Base-by-base conservation (phyloP, 768 basidiomycete genomes). In the Tubosaeta sp. region DNA sequence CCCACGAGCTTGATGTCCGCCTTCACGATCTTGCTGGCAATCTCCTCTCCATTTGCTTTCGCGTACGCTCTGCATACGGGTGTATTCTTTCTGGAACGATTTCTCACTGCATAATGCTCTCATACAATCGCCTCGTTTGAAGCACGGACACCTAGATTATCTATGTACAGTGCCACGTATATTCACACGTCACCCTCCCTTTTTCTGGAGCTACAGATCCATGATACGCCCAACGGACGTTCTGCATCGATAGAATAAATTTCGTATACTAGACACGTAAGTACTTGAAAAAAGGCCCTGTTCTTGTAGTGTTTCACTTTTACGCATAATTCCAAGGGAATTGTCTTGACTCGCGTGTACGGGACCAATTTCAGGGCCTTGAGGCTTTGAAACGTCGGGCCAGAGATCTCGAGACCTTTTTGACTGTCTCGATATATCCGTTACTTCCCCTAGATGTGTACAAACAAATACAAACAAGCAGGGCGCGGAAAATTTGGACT, bases 251-350 rank as follows among this genome's bases (percentile, higher is more conserved):
- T 43, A 52, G 45, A 39, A 46, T 38, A 48, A 42, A 51, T 32
- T 39, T 10, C 55, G 45, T 33, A 29, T 33, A 19, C 37, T 61
- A 64, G 62, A 64, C 41, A 46, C 43, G 50, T 53, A 46, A 33
- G 44, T 50, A 60, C 43, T 46, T 46, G 48, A n/a, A n/a, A n/a
- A n/a, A n/a, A n/a, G 19, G 12, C 37, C 9, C 35, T 55, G 38
- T 60, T 65, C 54, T 63, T 62, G 63, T 54, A 62, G 37, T 45
- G 54, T 48, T 45, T 53, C 54, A 43, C n/a, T 51, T 59, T 6
- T 38, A 46, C 45, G 22, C 47, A 26, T 45, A 45, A 58, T 48
- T 39, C 42, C 19, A 37, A 53, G 52, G 53, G 55, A 34, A 51
- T 27, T 12, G 22, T 49, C 43, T 42, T 35, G 33, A 31, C 33